Conservation (phyloP, 192 early-diverging fungal genomes). For the Rhizoclosmatium globosum region DNA sequence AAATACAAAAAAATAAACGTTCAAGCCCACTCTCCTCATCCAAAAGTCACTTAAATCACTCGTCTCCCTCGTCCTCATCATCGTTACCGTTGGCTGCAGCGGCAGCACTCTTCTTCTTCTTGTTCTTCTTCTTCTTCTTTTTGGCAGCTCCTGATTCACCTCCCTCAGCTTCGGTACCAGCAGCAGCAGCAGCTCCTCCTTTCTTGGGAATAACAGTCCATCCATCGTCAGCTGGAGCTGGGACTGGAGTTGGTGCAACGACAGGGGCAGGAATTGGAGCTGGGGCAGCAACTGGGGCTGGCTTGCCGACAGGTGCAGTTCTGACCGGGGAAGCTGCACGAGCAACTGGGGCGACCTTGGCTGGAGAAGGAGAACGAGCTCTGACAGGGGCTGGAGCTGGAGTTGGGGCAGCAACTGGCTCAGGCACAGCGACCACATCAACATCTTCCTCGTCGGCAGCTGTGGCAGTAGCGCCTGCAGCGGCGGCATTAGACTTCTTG, state of each 20-base stretch:
- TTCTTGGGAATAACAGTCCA: slow-evolving; percentile 52
- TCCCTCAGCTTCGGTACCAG: not conserved
- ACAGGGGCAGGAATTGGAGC: slow-evolving; percentile 16
- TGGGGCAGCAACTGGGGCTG: slow-evolving; percentile 18
- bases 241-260: not conserved
- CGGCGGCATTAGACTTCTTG: slow-evolving; percentile 32
- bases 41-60: not conserved
- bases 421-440: not conserved
- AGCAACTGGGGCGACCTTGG: not conserved
- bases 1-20: too few relatives aligned
- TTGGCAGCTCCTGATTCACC: slow-evolving; percentile 31
- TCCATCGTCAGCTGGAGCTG: slow-evolving; percentile 34
- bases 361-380: slow-evolving; percentile 24
- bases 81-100: slow-evolving; percentile 21
- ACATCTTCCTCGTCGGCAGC: not conserved
- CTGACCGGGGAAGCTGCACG: slow-evolving; percentile 8
- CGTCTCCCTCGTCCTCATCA: slow-evolving; percentile 31
- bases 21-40: too few relatives aligned
- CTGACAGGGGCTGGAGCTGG: slow-evolving; percentile 13
- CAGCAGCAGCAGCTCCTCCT: slow-evolving; percentile 21
- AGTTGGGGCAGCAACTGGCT: slow-evolving; percentile 23
- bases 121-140: slow-evolving; percentile 56
- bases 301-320: not conserved
- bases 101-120: slow-evolving; percentile 46
- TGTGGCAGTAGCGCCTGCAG: not conserved